Base-by-base conservation (phyloP, 768 basidiomycete species). In the Auricularia sp. region DNA sequence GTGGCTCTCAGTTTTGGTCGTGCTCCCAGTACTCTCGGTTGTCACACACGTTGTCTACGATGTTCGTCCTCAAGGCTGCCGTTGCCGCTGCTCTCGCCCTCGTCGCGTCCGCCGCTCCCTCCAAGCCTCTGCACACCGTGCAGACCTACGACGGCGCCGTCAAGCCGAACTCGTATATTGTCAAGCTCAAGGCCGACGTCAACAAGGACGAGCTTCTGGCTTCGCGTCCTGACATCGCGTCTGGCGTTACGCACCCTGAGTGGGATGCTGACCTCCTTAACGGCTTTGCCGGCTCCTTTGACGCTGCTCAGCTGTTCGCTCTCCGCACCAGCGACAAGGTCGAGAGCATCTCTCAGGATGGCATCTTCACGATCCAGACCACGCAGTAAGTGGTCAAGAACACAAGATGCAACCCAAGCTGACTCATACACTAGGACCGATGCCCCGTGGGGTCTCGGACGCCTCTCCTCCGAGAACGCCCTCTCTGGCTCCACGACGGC, bases 261-360 rank as follows among this genome's bases (percentile, higher is more conserved):
- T 71, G 68, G 59, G 66, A 69, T 42, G 67, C 67, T 67, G 64
- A 64, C 39, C 35, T 68, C 65, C 37, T 73, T 14, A 72, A 73
- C 54, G 71, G 71, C 36, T 74, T 74, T 51, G 71, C 71, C 65
- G 71, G 72, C 24, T 63, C 39, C 10, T 67, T 72, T 45, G 34
- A 35, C 47, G 68, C 67, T 0, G 69, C 67, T 21, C 65, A 71
- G 7, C 68, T 76, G 44, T 69, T 71, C 34, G 35, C 67, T 3
- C 69, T 76, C 33, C 70, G 71, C 29, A 69, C 72, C 1, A 71
- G 66, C 39, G 67, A 65, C 7, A 71, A 72, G 35, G 73, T 76
- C n/a, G 71, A 71, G 45, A 67, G 63, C 35, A 70, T 76, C 54
- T 61, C 69, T n/a, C 73, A 76, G 61, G 75, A 76, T 62, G 75